Base-by-base conservation (phyloP, 176 grass and related monocot species). In the Poa annua region DNA sequence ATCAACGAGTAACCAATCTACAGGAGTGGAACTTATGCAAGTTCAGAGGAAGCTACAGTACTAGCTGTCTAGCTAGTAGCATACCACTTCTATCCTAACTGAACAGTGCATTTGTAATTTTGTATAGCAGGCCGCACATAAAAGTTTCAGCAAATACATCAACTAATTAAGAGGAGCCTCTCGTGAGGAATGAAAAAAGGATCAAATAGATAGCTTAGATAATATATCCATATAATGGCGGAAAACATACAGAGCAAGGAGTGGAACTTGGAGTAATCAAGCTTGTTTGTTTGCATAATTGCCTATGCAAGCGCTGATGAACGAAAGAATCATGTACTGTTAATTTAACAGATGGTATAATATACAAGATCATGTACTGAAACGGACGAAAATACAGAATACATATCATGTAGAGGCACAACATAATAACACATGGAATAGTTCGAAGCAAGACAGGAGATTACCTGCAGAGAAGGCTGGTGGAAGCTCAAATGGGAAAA, bases 401-500 rank as follows among this genome's bases (percentile, higher is more conserved):
- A 66, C 7, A 41, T 42, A 42, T 42, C 64, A 67, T 19, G 33
- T 39, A 67, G 24, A 69, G 41, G 38, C 41, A 4, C 38, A 70
- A 22, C 9, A 44, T 0, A 70, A 22, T 22, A 70, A 15, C 11
- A 9, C 35, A 3, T 16, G 38, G 66, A 44, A 70, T 20, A 70
- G 38, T 44, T 70, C 20, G 38, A 44, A 44, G n/a, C 11, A 71
- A 24, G 67, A 22, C 11, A 42, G 35, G 10, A n/a, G 38, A 45
- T 71, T 44, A 72, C 69, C 69, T 15, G 11, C 1, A 14, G 69
- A 42, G 42, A 48, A 26, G 21, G 21, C 13, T 21, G 69, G 69
- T 25, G 42, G 69, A 44, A 72, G 41, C 42, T 72, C 69, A 72
- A 72, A 72, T 16, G 69, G 69, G 42, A 72, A 16, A 48, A 72